These are phyloP conservation scores for Cercospora nicotianae DNA, from an alignment of 2,329 filamentous ascomycete species.

Conservation along the genomic window DNA sequence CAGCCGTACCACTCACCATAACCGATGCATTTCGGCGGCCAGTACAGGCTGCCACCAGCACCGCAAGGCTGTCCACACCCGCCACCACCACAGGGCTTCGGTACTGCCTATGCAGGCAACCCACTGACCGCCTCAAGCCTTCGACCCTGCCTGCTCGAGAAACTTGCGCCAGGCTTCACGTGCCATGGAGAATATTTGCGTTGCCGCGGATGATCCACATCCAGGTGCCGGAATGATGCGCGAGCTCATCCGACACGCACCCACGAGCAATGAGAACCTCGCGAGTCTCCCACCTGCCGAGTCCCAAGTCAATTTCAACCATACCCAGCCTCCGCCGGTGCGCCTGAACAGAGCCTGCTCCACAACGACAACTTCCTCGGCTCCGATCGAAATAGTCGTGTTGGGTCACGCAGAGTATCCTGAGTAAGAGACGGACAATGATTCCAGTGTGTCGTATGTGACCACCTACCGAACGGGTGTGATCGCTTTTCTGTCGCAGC, in stretches of 20 bases:
- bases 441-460: background rate
- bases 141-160: background rate
- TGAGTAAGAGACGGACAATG: background rate
- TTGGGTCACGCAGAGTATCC: background rate
- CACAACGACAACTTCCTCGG: background rate
- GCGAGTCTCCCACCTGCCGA: background rate
- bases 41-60: background rate
- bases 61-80: background rate
- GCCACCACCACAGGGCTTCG: background rate
- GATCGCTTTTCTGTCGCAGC: background rate
- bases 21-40: background rate
- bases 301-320: background rate
- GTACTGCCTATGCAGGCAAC: background rate
- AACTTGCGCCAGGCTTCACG: background rate
- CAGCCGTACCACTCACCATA: background rate
- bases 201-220: background rate
- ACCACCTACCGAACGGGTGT: background rate
- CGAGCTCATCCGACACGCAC: background rate
- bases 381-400: background rate
- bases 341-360: background rate
- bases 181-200: background rate
- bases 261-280: background rate
- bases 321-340: background rate
- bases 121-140: background rate
- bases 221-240: background rate